Conservation (phyloP, 768 basidiomycete genomes). For the Tremella yokohamensis region DNA sequence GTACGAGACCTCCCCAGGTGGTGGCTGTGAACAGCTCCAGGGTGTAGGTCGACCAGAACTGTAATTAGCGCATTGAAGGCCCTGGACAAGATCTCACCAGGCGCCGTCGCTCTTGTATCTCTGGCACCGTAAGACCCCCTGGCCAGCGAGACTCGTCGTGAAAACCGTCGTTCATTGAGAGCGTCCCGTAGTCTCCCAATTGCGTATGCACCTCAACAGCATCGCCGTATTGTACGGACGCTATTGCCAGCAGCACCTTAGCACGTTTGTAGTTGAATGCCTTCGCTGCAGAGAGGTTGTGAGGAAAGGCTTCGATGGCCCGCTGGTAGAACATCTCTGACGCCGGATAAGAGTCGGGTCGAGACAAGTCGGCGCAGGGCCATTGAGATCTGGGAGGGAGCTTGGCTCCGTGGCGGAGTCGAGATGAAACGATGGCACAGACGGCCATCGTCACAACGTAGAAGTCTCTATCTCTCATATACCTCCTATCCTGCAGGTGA, state of each 20-base stretch:
- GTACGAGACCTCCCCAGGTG: conserved; percentile 36
- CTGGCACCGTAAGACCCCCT: conserved; percentile 19
- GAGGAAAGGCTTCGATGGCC: conserved; percentile 22
- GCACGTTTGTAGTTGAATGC: conserved; percentile 40
- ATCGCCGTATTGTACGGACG: conserved; percentile 38
- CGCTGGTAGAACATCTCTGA: conserved; percentile 36
- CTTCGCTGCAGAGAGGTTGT: conserved; percentile 14
- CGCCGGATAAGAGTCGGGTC: too few species aligned
- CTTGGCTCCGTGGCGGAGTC: conserved; percentile 20
- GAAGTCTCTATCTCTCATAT: conserved; percentile 16
- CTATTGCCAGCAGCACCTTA: conserved; percentile 28
- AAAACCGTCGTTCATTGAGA: conserved; percentile 31
- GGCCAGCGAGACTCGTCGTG: conserved; percentile 39
- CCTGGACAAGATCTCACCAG: conserved; percentile 35
- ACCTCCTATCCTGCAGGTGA: conserved; percentile 6
- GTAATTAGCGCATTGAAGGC: conserved; percentile 1
- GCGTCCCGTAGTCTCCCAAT: conserved; percentile 33
- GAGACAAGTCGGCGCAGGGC: conserved; percentile 14
- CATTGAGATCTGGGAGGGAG: background rate
- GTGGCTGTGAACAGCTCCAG: conserved; percentile 34
- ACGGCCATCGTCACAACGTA: conserved; percentile 17
- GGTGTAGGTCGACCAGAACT: conserved; percentile 45
- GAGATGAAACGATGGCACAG: conserved; percentile 23
- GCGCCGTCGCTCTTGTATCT: conserved; percentile 37
- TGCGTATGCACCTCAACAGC: conserved; percentile 19